These are phyloP conservation scores for Pinus taeda DNA, from an alignment of 75 land plant genomes.

Conservation along the genomic window DNA sequence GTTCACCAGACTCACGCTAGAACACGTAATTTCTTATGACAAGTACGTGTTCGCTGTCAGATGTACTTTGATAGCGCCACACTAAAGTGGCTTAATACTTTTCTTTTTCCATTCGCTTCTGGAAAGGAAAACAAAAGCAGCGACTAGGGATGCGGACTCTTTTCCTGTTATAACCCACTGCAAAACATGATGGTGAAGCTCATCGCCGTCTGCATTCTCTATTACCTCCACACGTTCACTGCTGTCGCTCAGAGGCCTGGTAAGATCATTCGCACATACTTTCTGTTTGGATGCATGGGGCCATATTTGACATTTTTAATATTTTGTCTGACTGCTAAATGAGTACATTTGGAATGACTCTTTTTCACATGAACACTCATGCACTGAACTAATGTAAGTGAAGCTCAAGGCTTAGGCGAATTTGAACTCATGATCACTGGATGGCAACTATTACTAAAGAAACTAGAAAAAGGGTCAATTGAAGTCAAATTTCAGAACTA, in stretches of 20 bases:
- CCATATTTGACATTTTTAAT: neutral
- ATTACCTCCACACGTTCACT: neutral
- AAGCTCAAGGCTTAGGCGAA: neutral
- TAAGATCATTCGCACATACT: neutral
- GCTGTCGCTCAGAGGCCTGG: constrained; percentile 4
- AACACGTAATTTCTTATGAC: no score
- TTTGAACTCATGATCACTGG: neutral
- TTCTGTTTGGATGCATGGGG: neutral
- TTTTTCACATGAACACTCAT: neutral
- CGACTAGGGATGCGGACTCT: neutral
- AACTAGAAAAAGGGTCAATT: no score
- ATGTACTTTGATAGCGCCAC: no score
- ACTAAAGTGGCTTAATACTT: no score
- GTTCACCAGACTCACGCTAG: no score
- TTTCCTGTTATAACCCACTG: neutral
- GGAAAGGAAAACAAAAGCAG: no score
- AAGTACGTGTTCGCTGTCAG: no score
- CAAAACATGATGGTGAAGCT: neutral
- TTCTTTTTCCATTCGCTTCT: no score
- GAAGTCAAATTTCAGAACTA: no score
- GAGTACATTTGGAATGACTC: neutral
- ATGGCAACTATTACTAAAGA: neutral
- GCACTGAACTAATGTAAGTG: neutral
- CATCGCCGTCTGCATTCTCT: neutral
- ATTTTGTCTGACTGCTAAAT: neutral